Conservation (phyloP, 2,329 filamentous ascomycete genomes). For the Colletotrichum simmondsii region DNA sequence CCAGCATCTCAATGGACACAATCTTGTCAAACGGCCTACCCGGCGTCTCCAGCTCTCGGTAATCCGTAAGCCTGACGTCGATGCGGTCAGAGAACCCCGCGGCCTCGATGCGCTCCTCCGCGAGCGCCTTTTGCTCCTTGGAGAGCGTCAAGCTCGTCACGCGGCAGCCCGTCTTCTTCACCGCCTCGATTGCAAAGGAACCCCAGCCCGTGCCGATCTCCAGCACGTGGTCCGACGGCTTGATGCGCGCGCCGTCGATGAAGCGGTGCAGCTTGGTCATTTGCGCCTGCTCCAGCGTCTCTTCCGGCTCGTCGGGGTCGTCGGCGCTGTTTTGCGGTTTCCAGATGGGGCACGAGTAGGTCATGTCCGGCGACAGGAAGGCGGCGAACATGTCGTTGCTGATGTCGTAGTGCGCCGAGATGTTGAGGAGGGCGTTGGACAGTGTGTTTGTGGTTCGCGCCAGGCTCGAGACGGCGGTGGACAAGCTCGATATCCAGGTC, state of each 20-base stretch:
- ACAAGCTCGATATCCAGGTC: conserved; percentile 69
- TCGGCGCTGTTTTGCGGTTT: conserved; percentile 46
- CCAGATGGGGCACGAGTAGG: conserved; percentile 80
- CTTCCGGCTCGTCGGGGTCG: conserved; percentile 53
- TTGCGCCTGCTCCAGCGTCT: conserved; percentile 74
- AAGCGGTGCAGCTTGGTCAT: conserved; percentile 74
- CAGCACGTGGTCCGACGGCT: conserved; percentile 73
- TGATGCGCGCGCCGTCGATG: conserved; percentile 72
- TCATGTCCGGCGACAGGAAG: conserved; percentile 81
- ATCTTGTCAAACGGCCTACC: conserved; percentile 73
- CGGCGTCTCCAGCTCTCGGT: conserved; percentile 69
- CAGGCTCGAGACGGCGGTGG: conserved; percentile 66
- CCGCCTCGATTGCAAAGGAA: conserved; percentile 77
- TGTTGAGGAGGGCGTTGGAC: conserved; percentile 71
- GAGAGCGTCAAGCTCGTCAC: conserved; percentile 77
- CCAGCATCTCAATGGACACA: conserved; percentile 82
- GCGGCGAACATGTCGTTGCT: conserved; percentile 81
- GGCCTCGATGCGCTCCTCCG: conserved; percentile 70
- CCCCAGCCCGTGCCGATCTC: conserved; percentile 85
- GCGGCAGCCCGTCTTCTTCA: conserved; percentile 71
- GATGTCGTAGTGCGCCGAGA: conserved; percentile 80
- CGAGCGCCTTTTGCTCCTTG: conserved; percentile 74
- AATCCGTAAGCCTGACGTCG: conserved; percentile 75
- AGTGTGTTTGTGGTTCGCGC: conserved; percentile 68
- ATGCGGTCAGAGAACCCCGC: conserved; percentile 71